Base-by-base conservation (phyloP, 106 monocot species). In the Platanthera zijinensis region DNA sequence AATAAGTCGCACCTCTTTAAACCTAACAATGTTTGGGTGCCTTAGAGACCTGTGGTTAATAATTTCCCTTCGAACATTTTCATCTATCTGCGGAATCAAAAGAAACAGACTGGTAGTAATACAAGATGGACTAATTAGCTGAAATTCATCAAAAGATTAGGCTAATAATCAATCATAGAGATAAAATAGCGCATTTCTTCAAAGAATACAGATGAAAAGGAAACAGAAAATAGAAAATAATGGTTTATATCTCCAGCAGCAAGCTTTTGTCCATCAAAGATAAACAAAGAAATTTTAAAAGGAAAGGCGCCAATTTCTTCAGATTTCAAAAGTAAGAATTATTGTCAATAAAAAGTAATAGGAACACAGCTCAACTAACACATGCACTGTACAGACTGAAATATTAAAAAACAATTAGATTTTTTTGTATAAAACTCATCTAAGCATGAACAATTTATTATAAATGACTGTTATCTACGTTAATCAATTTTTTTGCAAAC, bases 31-130 rank as follows among this genome's bases (percentile, higher is more conserved):
- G 76, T 91, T 91, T 45, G 88, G 84, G 73, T 91, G 91, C 79
- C 84, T 86, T 80, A 91, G 69, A 10, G 91, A 91, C 51, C 91
- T 86, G 52, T 91, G 91, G 76, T 91, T 91, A 30, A 91, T 88
- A 68, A 91, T 91, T 79, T 91, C 91, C 52, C 91, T 79, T 75
- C 88, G 82, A 8, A 91, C 91, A 79, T 91, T 86, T 75, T 91
- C 88, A 81, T 91, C 91, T 68, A 91, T 91, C 91, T 91, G 80
- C 51, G 78, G 10, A 54, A 74, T 15, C 57, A 70, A 71, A 63
- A 67, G 30, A 67, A 39, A 5, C 8, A 9, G 32, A 32, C 32
- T 32, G 32, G n/a, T n/a, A n/a, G 25, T 67, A 67, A 67, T 59
- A 59, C 59, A 10, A 67, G 67, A 39, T 39, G 3, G 30, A 3